Evolutionary conservation across 176 grass and related monocot genomes (phyloP).

Genomic region (Oryza brachyantha): DNA sequence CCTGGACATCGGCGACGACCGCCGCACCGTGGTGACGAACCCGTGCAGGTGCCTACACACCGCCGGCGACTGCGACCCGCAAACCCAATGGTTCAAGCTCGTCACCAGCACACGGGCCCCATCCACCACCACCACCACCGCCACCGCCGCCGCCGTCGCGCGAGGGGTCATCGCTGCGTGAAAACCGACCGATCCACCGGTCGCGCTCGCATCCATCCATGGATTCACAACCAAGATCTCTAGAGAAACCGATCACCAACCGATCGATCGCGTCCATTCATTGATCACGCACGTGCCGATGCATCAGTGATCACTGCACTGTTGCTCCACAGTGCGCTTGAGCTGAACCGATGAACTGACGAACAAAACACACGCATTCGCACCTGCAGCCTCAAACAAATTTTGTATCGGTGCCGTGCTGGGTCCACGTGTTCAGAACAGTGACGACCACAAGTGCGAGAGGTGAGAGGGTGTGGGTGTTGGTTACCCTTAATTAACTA

Average conservation of each 20-base stretch:
- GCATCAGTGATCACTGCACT: neutral
- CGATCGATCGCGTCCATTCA: no score
- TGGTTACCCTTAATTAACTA: no score
- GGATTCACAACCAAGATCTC: no score
- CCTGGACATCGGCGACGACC: conserved; percentile 60
- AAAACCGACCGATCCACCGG: neutral
- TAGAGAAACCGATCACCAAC: no score
- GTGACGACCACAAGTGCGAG: no score
- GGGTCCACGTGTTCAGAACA: neutral
- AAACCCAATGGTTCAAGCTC: conserved; percentile 75
- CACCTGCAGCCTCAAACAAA: no score
- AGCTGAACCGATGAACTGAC: neutral
- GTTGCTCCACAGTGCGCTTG: neutral
- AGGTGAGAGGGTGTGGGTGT: no score
- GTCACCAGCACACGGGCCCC: conserved; percentile 42
- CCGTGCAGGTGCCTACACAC: conserved; percentile 51
- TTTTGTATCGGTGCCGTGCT: neutral
- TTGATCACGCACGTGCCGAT: no score
- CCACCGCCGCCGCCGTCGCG: neutral
- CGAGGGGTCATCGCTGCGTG: neutral
- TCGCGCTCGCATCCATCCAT: no score
- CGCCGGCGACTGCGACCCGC: conserved; percentile 49
- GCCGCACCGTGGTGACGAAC: conserved; percentile 55
- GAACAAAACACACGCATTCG: neutral
- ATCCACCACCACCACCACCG: neutral